Conservation (phyloP, 129 eudicot genomes). For the Scalesia atractyloides region DNA sequence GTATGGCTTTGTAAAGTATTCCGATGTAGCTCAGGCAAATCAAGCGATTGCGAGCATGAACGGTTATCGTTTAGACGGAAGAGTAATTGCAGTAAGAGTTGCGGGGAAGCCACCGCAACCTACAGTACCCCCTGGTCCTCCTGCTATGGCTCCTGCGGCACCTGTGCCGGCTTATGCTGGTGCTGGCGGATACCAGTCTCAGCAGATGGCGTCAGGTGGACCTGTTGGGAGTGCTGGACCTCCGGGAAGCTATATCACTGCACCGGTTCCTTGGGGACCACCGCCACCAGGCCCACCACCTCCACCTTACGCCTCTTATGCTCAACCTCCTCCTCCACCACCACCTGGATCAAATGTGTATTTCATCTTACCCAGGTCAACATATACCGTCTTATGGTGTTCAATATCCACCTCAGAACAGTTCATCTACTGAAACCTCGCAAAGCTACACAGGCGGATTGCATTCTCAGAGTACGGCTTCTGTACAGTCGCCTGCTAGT, state of each 20-base stretch:
- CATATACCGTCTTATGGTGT: conserved; percentile 55
- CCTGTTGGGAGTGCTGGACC: conserved; percentile 58
- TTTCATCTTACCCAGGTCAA: conserved; percentile 53
- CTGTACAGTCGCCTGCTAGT: conserved; percentile 48
- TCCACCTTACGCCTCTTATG: conserved; percentile 62
- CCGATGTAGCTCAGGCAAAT: conserved; percentile 74
- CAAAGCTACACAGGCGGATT: conserved; percentile 52
- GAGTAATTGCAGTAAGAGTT: conserved; percentile 87
- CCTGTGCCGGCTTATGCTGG: conserved; percentile 55
- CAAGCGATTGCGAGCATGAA: conserved; percentile 81
- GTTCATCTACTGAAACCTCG: conserved; percentile 45
- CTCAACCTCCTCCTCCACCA: conserved; percentile 52
- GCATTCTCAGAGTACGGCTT: conserved; percentile 54
- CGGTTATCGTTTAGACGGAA: conserved; percentile 82
- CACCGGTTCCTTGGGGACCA: conserved; percentile 81
- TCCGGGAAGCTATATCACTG: conserved; percentile 59
- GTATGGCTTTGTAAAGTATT: conserved; percentile 87
- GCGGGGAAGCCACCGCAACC: conserved; percentile 98
- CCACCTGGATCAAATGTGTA: conserved; percentile 69
- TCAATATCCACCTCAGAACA: conserved; percentile 60
- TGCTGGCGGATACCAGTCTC: conserved; percentile 76
- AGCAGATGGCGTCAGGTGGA: conserved; percentile 71
- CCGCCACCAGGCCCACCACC: conserved; percentile 61
- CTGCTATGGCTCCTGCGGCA: conserved; percentile 37
- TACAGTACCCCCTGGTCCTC: conserved; percentile 74